Evolutionary conservation across 2,329 filamentous ascomycete species (phyloP).

Genomic region (Scedosporium apiospermum): DNA sequence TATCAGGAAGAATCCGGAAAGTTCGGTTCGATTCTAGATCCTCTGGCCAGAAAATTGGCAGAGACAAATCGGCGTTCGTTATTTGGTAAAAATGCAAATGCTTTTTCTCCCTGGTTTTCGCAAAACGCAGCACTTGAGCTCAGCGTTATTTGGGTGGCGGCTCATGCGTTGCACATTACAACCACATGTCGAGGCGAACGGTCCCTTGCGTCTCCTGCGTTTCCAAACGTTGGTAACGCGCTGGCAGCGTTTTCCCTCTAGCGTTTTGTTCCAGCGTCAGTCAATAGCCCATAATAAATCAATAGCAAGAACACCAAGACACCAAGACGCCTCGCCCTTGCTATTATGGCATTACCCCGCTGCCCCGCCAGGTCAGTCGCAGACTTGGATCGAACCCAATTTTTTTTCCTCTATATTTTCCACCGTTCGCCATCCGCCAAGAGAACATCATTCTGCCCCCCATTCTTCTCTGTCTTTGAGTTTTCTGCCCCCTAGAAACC

Average conservation of each 20-base stretch:
- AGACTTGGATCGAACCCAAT: neutral
- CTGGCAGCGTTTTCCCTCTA: neutral
- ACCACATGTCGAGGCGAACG: neutral
- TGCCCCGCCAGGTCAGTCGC: slow-evolving; percentile 1
- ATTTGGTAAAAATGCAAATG: too few species aligned
- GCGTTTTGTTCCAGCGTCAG: neutral
- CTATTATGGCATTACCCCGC: neutral
- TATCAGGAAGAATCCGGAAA: too few species aligned
- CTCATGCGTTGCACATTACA: too few species aligned
- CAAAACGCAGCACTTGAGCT: too few species aligned
- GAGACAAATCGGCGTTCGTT: too few species aligned
- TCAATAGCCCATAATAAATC: too few species aligned
- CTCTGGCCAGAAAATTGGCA: too few species aligned
- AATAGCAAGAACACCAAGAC: neutral
- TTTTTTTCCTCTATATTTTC: neutral
- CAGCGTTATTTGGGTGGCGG: too few species aligned
- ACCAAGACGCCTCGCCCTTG: neutral
- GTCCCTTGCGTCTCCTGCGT: neutral
- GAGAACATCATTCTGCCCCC: neutral
- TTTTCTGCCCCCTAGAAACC: neutral
- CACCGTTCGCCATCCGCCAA: neutral
- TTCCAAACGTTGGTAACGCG: neutral
- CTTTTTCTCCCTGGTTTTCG: too few species aligned
- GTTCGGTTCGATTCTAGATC: too few species aligned
- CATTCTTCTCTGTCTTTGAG: neutral